phyloP scores from a whole-genome alignment of 164 flowering plant genomes.

The Saururus chinensis region DNA sequence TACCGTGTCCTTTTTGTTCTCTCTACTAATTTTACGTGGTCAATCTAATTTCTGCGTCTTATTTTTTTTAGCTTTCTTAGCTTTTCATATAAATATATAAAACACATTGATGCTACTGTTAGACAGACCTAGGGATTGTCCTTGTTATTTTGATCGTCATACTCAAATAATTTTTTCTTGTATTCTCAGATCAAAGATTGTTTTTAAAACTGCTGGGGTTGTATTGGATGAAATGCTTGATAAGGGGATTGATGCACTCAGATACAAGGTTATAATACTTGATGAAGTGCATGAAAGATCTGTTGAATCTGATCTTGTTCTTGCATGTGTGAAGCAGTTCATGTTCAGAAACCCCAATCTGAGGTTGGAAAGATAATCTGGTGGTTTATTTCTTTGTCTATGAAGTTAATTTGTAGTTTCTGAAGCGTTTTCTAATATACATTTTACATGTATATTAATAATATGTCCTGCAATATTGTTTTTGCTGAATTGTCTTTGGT shows the following conservation, averaged over 20 bases:
- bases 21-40: too few species aligned
- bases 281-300: constrained; percentile 99
- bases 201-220: constrained; percentile 97
- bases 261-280: constrained; percentile 79
- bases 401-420: not conserved
- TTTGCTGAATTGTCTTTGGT: not conserved
- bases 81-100: too few species aligned
- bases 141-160: too few species aligned
- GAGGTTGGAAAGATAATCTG: constrained; percentile 31
- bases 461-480: too few species aligned
- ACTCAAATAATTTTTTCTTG: not conserved
- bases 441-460: too few species aligned
- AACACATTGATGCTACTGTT: not conserved
- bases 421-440: too few species aligned
- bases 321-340: constrained; percentile 90
- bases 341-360: constrained; percentile 54
- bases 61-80: too few species aligned
- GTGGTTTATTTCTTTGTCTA: not conserved
- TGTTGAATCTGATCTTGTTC: constrained; percentile 95
- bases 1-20: too few species aligned
- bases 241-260: constrained; percentile 70
- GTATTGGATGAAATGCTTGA: constrained; percentile 95
- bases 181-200: constrained; percentile 58
- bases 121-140: not conserved
- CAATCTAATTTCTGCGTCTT: too few species aligned